Base-by-base conservation (phyloP, 306 rosid genomes). In the Senna tora region DNA sequence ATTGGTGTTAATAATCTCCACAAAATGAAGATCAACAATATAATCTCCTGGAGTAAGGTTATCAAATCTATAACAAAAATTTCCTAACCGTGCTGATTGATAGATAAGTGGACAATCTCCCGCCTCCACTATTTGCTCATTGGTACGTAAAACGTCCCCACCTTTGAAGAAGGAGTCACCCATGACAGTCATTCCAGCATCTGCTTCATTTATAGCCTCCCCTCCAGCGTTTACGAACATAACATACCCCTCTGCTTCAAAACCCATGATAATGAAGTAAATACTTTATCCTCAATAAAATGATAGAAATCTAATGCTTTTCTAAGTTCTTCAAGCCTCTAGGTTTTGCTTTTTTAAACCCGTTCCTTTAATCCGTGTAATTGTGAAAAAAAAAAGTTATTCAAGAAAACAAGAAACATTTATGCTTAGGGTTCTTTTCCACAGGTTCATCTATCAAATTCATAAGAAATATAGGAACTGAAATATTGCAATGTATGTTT, bases 151-250 rank as follows among this genome's bases (percentile, higher is more conserved):
- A 69, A 79, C 77, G 42, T 60, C 79, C 51, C 97, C 97, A 41
- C 96, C 97, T 30, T 84, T 85, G 56, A 72, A 92, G 74, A 56
- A 85, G 47, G 84, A 68, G 79, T 92, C 97, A 36, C 82, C 81
- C 50, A 85, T 67, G 75, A 89, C 75, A 59, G 61, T 80, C 41
- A 83, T 28, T 56, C 87, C 81, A 30, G 80, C 85, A 68, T 84
- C 88, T 71, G 76, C 80, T 69, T 81, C 91, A 77, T 50, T 65
- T 15, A 73, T 55, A 47, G 74, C 88, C 71, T 89, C 96, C 68
- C 88, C 91, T 71, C 97, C 97, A 19, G 96, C 90, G 65, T 92
- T 89, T 58, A 92, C 85, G 76, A 92, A 89, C 88, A 92, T 75
- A 72, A 87, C 80, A 71, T 65, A 85, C 58, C 84, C 92, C 17